A percentile compares a stretch with the other conserved stretches of the same genome.
Conservation (phyloP, 192 early-diverging fungal species). For the Entomortierella lignicola region DNA sequence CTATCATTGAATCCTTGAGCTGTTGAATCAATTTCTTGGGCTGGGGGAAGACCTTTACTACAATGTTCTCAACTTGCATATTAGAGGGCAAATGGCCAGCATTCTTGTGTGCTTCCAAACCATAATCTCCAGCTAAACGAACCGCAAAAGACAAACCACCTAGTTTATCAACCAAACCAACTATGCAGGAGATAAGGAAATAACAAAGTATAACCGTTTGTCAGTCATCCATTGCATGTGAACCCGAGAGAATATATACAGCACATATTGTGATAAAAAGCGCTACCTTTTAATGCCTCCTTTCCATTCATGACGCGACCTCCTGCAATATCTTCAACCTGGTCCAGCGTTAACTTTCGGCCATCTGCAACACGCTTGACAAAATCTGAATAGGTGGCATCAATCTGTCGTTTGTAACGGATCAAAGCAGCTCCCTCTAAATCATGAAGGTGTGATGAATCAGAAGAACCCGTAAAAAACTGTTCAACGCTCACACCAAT, state of each 20-base stretch:
- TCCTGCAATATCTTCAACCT: slow-evolving; percentile 67
- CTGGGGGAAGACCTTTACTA: slow-evolving; percentile 60
- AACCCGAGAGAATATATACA: no score
- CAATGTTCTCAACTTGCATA: slow-evolving; percentile 52
- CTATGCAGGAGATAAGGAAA: neutral
- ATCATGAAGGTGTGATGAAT: slow-evolving; percentile 59
- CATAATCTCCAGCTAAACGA: slow-evolving; percentile 52
- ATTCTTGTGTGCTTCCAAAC: slow-evolving; percentile 50
- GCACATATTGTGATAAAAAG: neutral
- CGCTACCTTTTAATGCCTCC: slow-evolving; percentile 60
- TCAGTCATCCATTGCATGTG: neutral
- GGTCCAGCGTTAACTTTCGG: slow-evolving; percentile 60
- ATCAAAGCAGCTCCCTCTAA: slow-evolving; percentile 60
- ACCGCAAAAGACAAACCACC: slow-evolving; percentile 64
- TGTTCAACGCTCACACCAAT: slow-evolving; percentile 72
- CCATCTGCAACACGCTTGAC: slow-evolving; percentile 66
- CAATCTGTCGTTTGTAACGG: slow-evolving; percentile 59
- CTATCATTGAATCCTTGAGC: slow-evolving; percentile 29
- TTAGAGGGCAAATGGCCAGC: slow-evolving; percentile 30
- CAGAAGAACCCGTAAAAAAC: slow-evolving; percentile 61
- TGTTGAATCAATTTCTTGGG: slow-evolving; percentile 47
- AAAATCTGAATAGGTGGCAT: slow-evolving; percentile 68
- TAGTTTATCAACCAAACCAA: slow-evolving; percentile 73
- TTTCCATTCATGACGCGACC: slow-evolving; percentile 74
- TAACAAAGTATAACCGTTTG: neutral